Evolutionary conservation across 768 basidiomycete genomes (phyloP), one percentile per base, ranked within the genome.

Genomic region (Clitopilus hobsonii): DNA sequence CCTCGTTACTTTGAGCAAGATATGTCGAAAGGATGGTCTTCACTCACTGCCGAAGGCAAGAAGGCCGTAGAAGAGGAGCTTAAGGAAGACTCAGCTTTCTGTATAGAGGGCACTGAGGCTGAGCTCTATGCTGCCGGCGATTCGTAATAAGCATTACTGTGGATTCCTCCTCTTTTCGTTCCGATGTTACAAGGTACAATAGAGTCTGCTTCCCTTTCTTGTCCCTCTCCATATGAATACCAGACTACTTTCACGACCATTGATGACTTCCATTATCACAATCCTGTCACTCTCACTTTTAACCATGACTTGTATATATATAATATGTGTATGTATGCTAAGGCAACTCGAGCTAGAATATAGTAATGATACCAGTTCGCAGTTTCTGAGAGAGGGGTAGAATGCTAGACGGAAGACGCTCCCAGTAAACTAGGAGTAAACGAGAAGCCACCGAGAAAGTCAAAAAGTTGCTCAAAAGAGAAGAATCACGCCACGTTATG

Each of bases 21-120:
- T 52, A 74, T 85, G 52, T 76, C 74, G 28, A 76, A 78, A 10
- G 95, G 95, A 11, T 76, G 80, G 54, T 83, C 93, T 1, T 65
- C 58, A 16, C 76, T 98, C 18, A 91, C 90, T 0, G 75, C 71
- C 0, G 87, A 79, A 38, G 95, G 95, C 5, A 67, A 71, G 54
- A 74, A 78, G 60, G 91, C 89, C 1, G 71, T 97, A 13, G 81
- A 91, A 66, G 86, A 89, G 57, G 91, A 95, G 64, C 63, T 89
- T 6, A 68, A 69, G 38, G 78, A 79, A 58, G 61, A 68, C 14
- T 65, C 67, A 16, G 47, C 58, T 0, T 69, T 61, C 52, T 68
- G 66, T 38, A 62, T 69, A 61, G 69, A 73, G 55, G 66, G 68
- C 22, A 51, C 53, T 13, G 54, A 55, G 11, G 48, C 16, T 23